A percentile compares a stretch with the other conserved stretches of the same genome.
phyloP scores from a whole-genome alignment of 306 rosid species.

The Biancaea sappan region DNA sequence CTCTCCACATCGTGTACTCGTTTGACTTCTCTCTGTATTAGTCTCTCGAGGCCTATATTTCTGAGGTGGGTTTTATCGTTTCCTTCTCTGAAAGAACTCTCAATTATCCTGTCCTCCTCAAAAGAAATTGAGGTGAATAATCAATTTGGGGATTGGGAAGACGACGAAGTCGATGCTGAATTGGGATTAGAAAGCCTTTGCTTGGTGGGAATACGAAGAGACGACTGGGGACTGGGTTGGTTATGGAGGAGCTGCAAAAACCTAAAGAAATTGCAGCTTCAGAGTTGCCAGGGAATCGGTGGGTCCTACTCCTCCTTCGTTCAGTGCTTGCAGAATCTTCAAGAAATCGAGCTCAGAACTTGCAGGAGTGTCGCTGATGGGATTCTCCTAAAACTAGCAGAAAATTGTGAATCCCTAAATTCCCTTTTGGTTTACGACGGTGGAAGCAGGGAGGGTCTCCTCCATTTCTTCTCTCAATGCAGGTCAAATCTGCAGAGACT shows the following conservation, averaged over 20 bases:
- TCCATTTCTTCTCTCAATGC: conserved; percentile 49
- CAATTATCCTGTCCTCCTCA: conserved; percentile 40
- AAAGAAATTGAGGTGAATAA: conserved; percentile 14
- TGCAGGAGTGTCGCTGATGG: conserved; percentile 78
- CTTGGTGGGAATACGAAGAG: conserved; percentile 59
- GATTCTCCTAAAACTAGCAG: conserved; percentile 59
- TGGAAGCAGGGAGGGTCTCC: conserved; percentile 73
- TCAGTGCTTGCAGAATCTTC: conserved; percentile 53
- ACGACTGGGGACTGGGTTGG: conserved; percentile 71
- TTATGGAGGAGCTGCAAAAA: conserved; percentile 71
- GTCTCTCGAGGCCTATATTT: conserved; percentile 59
- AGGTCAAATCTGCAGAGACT: conserved; percentile 51
- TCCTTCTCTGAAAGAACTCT: conserved; percentile 53
- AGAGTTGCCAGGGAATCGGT: conserved; percentile 74
- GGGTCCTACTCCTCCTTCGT: conserved; percentile 62
- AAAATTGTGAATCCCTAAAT: conserved; percentile 51
- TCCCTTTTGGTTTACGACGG: conserved; percentile 86
- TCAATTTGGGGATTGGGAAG: conserved; percentile 35
- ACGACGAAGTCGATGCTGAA: conserved; percentile 39
- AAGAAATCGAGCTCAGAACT: conserved; percentile 72
- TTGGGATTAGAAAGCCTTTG: conserved; percentile 60
- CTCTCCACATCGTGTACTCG: conserved; percentile 57
- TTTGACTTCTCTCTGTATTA: conserved; percentile 60
- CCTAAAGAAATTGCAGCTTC: conserved; percentile 57
- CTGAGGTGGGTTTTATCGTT: conserved; percentile 63